Percentiles rank a stretch among this genome's conserved stretches.
Conservation (phyloP, 352 stramenopile species). For the Phytophthora quininea region DNA sequence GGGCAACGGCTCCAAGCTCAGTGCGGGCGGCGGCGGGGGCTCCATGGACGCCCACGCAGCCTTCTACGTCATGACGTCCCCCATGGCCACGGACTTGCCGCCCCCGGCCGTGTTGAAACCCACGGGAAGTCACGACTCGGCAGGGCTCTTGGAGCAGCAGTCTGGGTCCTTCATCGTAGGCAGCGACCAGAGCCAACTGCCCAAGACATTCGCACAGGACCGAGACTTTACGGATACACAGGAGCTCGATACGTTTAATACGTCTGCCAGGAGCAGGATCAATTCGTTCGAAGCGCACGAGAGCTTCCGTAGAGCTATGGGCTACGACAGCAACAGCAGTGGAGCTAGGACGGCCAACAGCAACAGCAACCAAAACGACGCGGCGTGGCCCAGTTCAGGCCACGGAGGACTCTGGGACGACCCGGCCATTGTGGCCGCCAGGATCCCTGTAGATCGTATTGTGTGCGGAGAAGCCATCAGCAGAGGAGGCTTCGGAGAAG, state of each 20-base stretch:
- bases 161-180: constrained; percentile 8
- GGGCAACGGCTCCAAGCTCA: constrained; percentile 7
- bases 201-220: constrained; percentile 11
- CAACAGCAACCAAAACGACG: constrained; percentile 28
- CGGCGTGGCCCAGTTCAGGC: constrained; percentile 27
- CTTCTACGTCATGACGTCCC: constrained; percentile 46
- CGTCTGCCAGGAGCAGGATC: constrained; percentile 29
- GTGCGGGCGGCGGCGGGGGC: background rate
- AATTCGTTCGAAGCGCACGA: constrained; percentile 33
- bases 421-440: constrained; percentile 47
- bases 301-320: constrained; percentile 33
- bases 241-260: constrained; percentile 28
- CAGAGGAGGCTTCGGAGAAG: constrained; percentile 54
- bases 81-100: constrained; percentile 7
- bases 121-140: constrained; percentile 10
- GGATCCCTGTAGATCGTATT: constrained; percentile 57
- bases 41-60: constrained; percentile 21
- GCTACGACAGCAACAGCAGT: constrained; percentile 30
- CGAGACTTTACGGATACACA: constrained; percentile 17
- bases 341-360: constrained; percentile 16
- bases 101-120: constrained; percentile 21
- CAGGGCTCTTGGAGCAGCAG: constrained; percentile 7
- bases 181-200: constrained; percentile 11
- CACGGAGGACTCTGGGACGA: constrained; percentile 50
- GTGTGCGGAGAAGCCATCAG: constrained; percentile 39